These are phyloP conservation scores for Colletotrichum falcatum DNA, from an alignment of 2,329 filamentous ascomycete genomes.

Conservation along the genomic window DNA sequence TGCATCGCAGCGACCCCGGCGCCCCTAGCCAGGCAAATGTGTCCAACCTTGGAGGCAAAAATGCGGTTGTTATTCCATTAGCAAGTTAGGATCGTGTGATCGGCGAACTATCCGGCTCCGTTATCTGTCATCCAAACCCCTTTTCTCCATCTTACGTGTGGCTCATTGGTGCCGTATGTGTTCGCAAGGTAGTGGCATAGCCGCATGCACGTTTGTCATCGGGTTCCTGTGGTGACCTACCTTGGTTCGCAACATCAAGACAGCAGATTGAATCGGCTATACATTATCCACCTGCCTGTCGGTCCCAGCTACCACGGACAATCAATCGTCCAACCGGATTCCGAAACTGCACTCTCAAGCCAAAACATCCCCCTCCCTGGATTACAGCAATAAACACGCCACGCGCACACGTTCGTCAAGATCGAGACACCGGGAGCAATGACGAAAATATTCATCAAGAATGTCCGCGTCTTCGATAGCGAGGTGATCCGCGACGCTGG, in stretches of 20 bases:
- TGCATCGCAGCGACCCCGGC: background rate
- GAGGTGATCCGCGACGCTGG: constrained; percentile 10
- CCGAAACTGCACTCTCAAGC: background rate
- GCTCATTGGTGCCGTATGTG: background rate
- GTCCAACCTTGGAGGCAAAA: background rate
- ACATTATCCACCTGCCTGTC: background rate
- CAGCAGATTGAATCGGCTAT: too few species aligned
- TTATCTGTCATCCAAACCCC: background rate
- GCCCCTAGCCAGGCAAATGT: background rate
- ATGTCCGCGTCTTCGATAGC: constrained; percentile 42
- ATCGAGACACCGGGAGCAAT: background rate
- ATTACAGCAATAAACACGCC: background rate
- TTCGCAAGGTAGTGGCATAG: background rate
- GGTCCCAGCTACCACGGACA: background rate
- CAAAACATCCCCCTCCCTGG: too few species aligned
- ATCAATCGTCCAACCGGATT: background rate
- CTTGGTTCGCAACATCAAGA: background rate
- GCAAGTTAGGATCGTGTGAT: background rate
- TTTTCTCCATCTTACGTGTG: background rate
- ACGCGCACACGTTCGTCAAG: background rate
- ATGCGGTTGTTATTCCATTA: background rate
- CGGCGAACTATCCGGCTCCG: background rate
- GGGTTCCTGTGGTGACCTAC: background rate
- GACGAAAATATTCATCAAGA: constrained; percentile 19
- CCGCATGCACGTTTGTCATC: background rate